Evolutionary conservation across 2,329 filamentous ascomycete genomes (phyloP), one percentile per base, ranked within the genome.

Genomic region (Colletotrichum theobromicola): DNA sequence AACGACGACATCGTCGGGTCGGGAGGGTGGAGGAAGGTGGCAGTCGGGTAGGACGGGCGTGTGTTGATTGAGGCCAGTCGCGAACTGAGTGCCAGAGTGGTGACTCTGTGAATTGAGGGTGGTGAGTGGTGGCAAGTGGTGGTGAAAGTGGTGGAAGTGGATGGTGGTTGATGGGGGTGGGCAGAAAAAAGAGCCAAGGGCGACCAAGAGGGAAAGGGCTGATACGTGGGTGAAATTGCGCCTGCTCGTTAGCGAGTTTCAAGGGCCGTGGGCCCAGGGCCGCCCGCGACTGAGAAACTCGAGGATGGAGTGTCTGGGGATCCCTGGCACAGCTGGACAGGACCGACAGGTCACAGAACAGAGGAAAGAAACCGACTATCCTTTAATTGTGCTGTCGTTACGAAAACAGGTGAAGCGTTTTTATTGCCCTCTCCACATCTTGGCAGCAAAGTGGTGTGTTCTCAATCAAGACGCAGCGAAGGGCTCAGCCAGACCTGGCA

Each of bases 181-280:
- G 42, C 42, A 46, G n/a, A 46, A 46, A 46, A 21, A 46, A 46
- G 42, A 46, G 42, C 42, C 42, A 60, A 61, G 50, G 61, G 46
- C 50, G 57, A 73, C 75, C 63, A 76, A 71, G 74, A 70, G 69
- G 75, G 77, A 75, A 83, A 84, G 81, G 67, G 80, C 83, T 88
- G 87, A 87, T 82, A 87, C 85, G 79, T 76, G 82, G 79, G 81
- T 85, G 87, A 89, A 85, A 86, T 88, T 87, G 83, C 82, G 79
- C 83, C 84, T 84, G 82, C 81, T 78, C 80, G 78, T 84, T 88
- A 87, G 87, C 85, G 85, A 85, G 88, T 90, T 90, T 90, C 87
- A 89, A 87, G 86, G 85, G 82, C 77, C 69, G 79, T 79, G 76
- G 79, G 80, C 72, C 79, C 78, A 63, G 69, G 63, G 53, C 69